These are phyloP conservation scores for Zoysia japonica DNA, from an alignment of 176 grass and related monocot species.

Conservation along the genomic window DNA sequence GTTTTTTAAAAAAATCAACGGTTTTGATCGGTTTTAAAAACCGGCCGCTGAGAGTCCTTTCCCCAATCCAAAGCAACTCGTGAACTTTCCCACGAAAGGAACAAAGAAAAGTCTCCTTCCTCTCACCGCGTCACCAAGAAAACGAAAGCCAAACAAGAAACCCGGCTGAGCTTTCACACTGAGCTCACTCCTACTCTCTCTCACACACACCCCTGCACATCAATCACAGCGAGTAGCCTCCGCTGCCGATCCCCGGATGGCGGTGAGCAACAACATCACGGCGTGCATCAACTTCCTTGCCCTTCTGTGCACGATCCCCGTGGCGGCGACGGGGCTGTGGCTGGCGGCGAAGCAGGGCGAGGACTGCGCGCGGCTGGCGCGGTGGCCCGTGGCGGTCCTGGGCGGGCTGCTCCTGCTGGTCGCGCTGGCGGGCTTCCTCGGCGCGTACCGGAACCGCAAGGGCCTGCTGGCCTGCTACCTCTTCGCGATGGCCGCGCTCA, in stretches of 20 bases:
- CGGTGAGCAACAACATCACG: constrained; percentile 90
- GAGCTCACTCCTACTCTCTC: background rate
- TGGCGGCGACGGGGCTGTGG: constrained; percentile 70
- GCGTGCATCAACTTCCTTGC: constrained; percentile 77
- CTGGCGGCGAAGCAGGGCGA: constrained; percentile 63
- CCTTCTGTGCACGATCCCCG: constrained; percentile 67
- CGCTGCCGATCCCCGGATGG: constrained; percentile 38
- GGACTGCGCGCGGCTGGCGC: constrained; percentile 59
- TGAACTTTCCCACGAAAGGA: background rate
- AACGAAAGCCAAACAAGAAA: background rate
- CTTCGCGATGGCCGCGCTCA: constrained; percentile 81
- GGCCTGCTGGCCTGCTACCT: constrained; percentile 90
- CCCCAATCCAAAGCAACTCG: background rate
- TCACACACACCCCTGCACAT: background rate
- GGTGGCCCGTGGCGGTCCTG: constrained; percentile 61
- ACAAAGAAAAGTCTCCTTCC: background rate
- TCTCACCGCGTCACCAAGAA: background rate
- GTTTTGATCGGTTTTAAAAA: too few relatives aligned
- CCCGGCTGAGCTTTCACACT: background rate
- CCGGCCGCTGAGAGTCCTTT: background rate
- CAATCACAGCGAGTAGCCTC: too few relatives aligned
- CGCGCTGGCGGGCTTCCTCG: constrained; percentile 70
- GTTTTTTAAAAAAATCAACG: too few relatives aligned
- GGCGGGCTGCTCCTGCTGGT: constrained; percentile 75
- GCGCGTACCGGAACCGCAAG: constrained; percentile 64